Evolutionary conservation across 495 filamentous ascomycete species (phyloP), one percentile per base, ranked within the genome.

Genomic region (Annulohypoxylon moriforme): DNA sequence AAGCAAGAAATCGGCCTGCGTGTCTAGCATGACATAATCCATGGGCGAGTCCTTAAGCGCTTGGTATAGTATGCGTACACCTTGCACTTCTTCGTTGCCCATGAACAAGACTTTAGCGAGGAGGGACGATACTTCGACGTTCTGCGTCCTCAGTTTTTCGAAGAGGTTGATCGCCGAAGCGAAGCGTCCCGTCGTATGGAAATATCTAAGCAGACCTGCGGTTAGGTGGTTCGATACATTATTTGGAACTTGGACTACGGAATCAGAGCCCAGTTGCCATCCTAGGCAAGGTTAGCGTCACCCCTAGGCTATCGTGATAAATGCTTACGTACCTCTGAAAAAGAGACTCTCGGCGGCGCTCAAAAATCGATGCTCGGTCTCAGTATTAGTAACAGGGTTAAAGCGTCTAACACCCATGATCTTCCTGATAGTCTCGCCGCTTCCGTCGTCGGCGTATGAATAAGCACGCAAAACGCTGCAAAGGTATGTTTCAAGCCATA

Each of bases 121-220:
- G 1, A 99, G 85, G 0, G 96, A 98, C 4, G 96, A 96, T 0
- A 98, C 93, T 73, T 99, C 96, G 6, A 94, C 89, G 75, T 98
- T 96, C 50, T 91, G 88, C 24, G 91, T 91, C 31, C 96, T 91
- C 53, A 99, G 86, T 79, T 99, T 99, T 79, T 98, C 94, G 69
- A 99, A 98, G 1, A 99, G 87, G 68, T 99, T 99, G 78, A 98
- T 97, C 9, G 95, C 96, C 0, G 96, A 98, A 22, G 96, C 89
- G 75, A 95, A 98, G 33, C 96, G 89, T 9, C 96, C 96, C 7
- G 96, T 98, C 0, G 96, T 98, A 59, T 94, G 90, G 72, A 99
- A 97, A 75, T 99, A 99, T 75, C 92, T 92, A n/a, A 99, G 85
- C 1, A 99, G 88, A 14, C 96, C 96, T 29, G 92, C 86, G 1